A percentile compares a stretch with the other conserved stretches of the same genome.
phyloP scores from a whole-genome alignment of 148 eudicot genomes.

The Rhododendron ferrugineum region DNA sequence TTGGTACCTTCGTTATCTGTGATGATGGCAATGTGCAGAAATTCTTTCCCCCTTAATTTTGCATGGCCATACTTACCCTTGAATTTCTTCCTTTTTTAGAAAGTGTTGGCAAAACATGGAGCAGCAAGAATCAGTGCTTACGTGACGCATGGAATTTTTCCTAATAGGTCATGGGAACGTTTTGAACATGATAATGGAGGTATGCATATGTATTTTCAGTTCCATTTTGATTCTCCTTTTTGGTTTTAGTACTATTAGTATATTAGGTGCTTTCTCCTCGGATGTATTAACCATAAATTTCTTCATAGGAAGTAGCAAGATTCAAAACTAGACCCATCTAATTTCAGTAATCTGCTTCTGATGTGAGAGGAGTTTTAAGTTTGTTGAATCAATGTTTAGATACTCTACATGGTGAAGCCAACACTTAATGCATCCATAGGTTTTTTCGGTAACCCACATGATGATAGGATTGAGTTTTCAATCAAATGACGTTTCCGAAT shows the following conservation, averaged over 20 bases:
- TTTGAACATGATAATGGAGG: slow-evolving; percentile 73
- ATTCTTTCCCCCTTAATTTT: neutral
- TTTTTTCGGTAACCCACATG: neutral
- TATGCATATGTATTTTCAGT: slow-evolving; percentile 14
- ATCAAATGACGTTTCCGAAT: neutral
- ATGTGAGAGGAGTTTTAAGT: neutral
- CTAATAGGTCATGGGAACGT: slow-evolving; percentile 85
- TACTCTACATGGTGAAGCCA: neutral
- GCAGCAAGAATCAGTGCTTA: slow-evolving; percentile 92
- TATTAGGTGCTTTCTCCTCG: neutral
- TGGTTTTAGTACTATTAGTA: neutral
- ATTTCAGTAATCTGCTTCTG: neutral
- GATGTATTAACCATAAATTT: neutral
- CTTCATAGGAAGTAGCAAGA: neutral
- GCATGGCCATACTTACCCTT: neutral
- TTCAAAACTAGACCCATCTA: neutral
- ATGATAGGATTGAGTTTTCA: neutral
- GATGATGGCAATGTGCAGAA: neutral
- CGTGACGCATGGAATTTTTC: slow-evolving; percentile 96
- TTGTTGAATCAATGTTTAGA: neutral
- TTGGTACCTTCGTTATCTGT: neutral
- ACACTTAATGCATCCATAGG: neutral
- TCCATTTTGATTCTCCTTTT: neutral
- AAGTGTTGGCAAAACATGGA: slow-evolving; percentile 96
- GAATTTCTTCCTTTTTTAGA: slow-evolving; percentile 32